Evolutionary conservation across 2,329 filamentous ascomycete genomes (phyloP).

Genomic region (Apiospora pterosperma): DNA sequence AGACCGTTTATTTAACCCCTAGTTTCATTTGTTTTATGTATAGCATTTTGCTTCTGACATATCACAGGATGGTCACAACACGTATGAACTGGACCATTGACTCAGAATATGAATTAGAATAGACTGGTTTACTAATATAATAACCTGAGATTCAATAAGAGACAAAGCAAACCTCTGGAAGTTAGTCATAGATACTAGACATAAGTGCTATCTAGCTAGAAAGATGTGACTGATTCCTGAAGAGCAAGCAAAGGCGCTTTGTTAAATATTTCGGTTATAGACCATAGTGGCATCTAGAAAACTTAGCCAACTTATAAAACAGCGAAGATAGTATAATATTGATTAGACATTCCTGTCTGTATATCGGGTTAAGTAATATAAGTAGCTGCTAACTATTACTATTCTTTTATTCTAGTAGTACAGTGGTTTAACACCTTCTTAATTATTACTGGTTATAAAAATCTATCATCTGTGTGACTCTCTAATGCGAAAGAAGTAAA

Average conservation of each 20-base stretch:
- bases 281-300: not conserved
- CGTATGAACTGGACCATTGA: not conserved
- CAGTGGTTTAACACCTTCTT: too few species aligned
- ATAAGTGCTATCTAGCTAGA: too few species aligned
- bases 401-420: too few species aligned
- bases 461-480: too few species aligned
- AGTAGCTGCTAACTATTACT: too few species aligned
- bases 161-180: not conserved
- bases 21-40: too few species aligned
- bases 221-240: not conserved
- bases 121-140: not conserved
- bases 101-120: too few species aligned
- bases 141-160: not conserved
- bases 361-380: too few species aligned
- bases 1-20: not conserved
- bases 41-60: not conserved
- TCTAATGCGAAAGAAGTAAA: not conserved
- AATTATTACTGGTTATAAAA: not conserved
- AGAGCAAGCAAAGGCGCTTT: not conserved
- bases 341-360: too few species aligned
- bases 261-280: not conserved
- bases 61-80: not conserved
- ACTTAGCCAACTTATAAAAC: too few species aligned
- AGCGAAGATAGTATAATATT: too few species aligned
- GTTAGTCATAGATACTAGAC: not conserved